Evolutionary conservation across 2,329 filamentous ascomycete species (phyloP), one percentile per base, ranked within the genome.

Genomic region (Claviceps pusilla): DNA sequence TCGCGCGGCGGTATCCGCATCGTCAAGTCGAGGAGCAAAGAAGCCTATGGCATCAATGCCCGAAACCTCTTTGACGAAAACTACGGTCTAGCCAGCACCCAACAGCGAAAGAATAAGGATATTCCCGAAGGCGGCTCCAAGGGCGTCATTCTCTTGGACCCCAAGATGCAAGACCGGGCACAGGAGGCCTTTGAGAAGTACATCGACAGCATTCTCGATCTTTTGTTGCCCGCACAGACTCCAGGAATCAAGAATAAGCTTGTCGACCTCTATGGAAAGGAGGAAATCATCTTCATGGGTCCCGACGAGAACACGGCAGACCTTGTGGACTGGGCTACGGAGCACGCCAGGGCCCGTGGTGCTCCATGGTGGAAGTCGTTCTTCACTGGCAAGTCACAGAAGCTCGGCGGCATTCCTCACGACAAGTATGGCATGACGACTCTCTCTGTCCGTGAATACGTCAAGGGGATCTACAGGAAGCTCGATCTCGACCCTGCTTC

Each of bases 351-450:
- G 52, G 74, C 75, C 57, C 84, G 93, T 62, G 89, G 89, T 48
- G 93, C 93, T 4, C 89, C 89, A 33, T 98, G 91, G 89, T 98
- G 93, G 93, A 98, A 98, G 77, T 98, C 93, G 0, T 98, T 98
- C 80, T 98, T 98, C 78, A 98, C 93, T 2, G 93, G 93, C 65
- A 98, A 98, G 78, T 95, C 89, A 62, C 93, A 89, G 53, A 93
- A 87, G 71, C 79, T 98, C 14, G 93, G 93, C 59, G 93, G 93
- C 66, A 98, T 98, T 61, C 93, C 93, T 42, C 93, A 98, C 70
- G 93, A 98, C 68, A 73, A 77, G 45, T 98, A 98, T 66, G 93
- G 93, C 63, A 98, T 98, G 93, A 98, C 93, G 0, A 97, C 93
- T 0, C 73, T 97, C 55, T 96, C 90, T 6, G 91, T 98, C 51